Evolutionary conservation across 106 monocot genomes (phyloP).

Genomic region (Dendrobium officinale): DNA sequence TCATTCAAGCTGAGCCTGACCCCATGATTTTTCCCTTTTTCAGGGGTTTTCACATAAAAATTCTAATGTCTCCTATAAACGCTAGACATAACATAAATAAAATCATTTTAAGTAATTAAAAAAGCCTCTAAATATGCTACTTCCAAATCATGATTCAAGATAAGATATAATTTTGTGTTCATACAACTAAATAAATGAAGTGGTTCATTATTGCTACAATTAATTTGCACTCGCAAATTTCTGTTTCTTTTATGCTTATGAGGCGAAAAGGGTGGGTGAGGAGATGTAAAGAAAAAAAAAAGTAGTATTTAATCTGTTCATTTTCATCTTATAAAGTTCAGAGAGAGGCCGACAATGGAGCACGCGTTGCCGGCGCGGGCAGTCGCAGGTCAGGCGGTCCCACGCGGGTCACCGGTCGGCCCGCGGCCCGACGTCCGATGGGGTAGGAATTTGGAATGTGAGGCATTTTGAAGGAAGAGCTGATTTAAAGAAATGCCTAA

Average conservation of each 20-base stretch:
- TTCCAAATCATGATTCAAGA: not conserved
- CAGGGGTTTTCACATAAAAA: no score
- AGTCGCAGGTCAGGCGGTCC: not conserved
- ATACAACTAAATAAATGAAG: no score
- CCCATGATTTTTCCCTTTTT: no score
- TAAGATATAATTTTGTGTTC: not conserved
- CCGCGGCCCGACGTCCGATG: not conserved
- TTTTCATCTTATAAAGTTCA: not conserved
- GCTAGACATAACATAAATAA: no score
- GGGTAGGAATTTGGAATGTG: not conserved
- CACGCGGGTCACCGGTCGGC: not conserved
- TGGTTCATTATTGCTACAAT: not conserved
- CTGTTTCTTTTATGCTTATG: not conserved
- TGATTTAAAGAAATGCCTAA: no score
- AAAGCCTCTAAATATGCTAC: not conserved
- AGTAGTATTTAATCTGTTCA: not conserved
- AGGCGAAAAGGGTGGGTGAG: not conserved
- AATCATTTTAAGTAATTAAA: no score
- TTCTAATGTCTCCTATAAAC: no score
- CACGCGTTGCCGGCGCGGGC: constrained; percentile 6
- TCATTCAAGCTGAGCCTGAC: no score
- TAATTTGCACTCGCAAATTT: not conserved
- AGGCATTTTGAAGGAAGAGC: not conserved
- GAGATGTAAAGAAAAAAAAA: not conserved
- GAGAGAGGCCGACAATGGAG: not conserved